These are phyloP conservation scores for Taphrina flavorubra DNA, from an alignment of 1,139 yeast species.

Conservation along the genomic window DNA sequence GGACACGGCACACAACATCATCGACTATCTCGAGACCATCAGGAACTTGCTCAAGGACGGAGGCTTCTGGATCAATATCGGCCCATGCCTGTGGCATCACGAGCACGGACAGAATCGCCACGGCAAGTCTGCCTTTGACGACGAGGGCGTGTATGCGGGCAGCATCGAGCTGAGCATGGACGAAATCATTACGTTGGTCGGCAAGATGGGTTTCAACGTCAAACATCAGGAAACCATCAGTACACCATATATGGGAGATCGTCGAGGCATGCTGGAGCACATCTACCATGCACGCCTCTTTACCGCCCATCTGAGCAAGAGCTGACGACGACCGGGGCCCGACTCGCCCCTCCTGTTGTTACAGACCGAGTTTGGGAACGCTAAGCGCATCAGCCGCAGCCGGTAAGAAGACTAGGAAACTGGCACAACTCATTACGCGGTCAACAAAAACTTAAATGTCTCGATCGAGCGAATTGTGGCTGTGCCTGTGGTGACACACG, in stretches of 20 bases:
- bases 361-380: too few relatives aligned
- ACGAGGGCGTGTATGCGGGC: slow-evolving; percentile 52
- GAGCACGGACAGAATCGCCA: slow-evolving; percentile 49
- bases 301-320: slow-evolving; percentile 48
- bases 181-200: slow-evolving; percentile 61
- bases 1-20: slow-evolving; percentile 76
- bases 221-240: slow-evolving; percentile 58
- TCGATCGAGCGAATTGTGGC: too few relatives aligned
- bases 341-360: too few relatives aligned
- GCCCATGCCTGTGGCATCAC: slow-evolving; percentile 86
- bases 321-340: neutral
- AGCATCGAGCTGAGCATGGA: slow-evolving; percentile 72
- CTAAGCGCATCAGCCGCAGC: too few relatives aligned
- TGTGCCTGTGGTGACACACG: too few relatives aligned
- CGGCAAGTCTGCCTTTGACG: slow-evolving; percentile 45
- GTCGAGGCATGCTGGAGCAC: slow-evolving; percentile 62
- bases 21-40: slow-evolving; percentile 70
- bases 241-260: slow-evolving; percentile 65
- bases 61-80: slow-evolving; percentile 82
- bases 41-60: slow-evolving; percentile 59
- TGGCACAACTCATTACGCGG: too few relatives aligned
- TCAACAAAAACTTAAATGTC: too few relatives aligned
- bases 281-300: slow-evolving; percentile 72
- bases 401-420: too few relatives aligned
- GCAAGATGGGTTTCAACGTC: slow-evolving; percentile 63